Percentiles rank a stretch among this genome's conserved stretches.
These are phyloP conservation scores for Colletotrichum sp. DNA, from an alignment of 2,329 filamentous ascomycete species.

Conservation along the genomic window DNA sequence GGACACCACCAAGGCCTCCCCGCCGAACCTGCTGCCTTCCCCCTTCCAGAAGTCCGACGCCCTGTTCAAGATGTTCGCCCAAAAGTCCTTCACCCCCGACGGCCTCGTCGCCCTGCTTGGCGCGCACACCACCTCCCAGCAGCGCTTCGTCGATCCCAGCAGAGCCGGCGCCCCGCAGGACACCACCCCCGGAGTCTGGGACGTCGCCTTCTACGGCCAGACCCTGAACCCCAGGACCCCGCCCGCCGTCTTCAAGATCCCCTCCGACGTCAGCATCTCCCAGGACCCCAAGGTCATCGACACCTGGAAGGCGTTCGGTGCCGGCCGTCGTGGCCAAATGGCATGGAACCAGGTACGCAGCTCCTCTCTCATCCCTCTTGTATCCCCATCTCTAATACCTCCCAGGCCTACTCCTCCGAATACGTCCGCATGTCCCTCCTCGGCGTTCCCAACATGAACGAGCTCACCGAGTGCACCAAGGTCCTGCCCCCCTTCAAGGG, in stretches of 20 bases:
- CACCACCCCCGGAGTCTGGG: slow-evolving; percentile 57
- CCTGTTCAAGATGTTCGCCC: slow-evolving; percentile 52
- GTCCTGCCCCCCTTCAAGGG: slow-evolving; percentile 44
- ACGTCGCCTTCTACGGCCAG: slow-evolving; percentile 54
- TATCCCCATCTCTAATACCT: neutral
- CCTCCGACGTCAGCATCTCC: slow-evolving; percentile 45
- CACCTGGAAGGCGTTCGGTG: slow-evolving; percentile 44
- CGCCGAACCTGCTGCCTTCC: slow-evolving; percentile 47
- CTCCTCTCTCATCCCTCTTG: neutral
- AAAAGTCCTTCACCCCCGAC: slow-evolving; percentile 57
- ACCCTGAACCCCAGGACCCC: slow-evolving; percentile 36
- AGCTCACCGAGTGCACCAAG: slow-evolving; percentile 59
- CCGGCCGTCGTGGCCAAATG: slow-evolving; percentile 31
- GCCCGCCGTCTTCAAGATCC: slow-evolving; percentile 44
- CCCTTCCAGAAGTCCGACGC: slow-evolving; percentile 48
- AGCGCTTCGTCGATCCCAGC: slow-evolving; percentile 46
- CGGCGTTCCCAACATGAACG: slow-evolving; percentile 62
- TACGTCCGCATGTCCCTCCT: slow-evolving; percentile 61
- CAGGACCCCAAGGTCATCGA: slow-evolving; percentile 37
- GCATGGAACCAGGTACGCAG: slow-evolving; percentile 46
- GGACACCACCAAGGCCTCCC: slow-evolving; percentile 45
- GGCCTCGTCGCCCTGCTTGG: slow-evolving; percentile 60
- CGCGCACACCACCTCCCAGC: slow-evolving; percentile 57
- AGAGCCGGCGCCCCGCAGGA: slow-evolving; percentile 54
- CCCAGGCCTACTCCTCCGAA: slow-evolving; percentile 53